Conservation (phyloP, 805 yeast species). For the Zygoascus biomembranicola region DNA sequence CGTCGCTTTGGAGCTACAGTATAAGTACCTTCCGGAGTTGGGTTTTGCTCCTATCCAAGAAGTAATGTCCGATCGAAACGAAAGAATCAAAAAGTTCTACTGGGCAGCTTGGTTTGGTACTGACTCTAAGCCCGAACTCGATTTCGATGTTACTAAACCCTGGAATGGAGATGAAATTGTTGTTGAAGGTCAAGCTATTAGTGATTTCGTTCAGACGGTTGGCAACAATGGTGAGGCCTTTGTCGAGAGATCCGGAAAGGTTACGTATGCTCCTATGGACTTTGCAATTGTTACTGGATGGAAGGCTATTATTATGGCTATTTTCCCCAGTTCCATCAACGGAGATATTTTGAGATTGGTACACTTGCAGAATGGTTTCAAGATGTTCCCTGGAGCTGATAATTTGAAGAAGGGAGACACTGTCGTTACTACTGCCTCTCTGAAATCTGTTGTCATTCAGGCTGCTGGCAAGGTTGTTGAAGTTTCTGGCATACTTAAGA, state of each 20-base stretch:
- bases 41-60: conserved; percentile 97
- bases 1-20: conserved; percentile 67
- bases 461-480: conserved; percentile 93
- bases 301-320: conserved; percentile 97
- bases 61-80: conserved; percentile 82
- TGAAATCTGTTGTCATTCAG: conserved; percentile 83
- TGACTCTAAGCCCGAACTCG: conserved; percentile 46
- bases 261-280: conserved; percentile 93
- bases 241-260: conserved; percentile 71
- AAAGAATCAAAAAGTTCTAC: conserved; percentile 89
- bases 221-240: conserved; percentile 97
- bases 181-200: conserved; percentile 67
- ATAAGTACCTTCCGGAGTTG: conserved; percentile 69
- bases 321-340: conserved; percentile 92
- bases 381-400: conserved; percentile 83
- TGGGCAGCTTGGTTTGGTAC: conserved; percentile 94
- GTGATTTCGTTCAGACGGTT: conserved; percentile 93
- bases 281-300: conserved; percentile 97
- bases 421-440: conserved; percentile 73
- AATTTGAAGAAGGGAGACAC: conserved; percentile 85
- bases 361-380: conserved; percentile 90
- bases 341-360: conserved; percentile 93
- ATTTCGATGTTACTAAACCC: conserved; percentile 55
- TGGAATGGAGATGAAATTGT: conserved; percentile 63
- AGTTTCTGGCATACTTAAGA: conserved; percentile 77